A percentile compares a stretch with the other conserved stretches of the same genome.
These are phyloP conservation scores for Mrakiaceae sp. DNA, from an alignment of 1,284 basidiomycete genomes.

Conservation along the genomic window DNA sequence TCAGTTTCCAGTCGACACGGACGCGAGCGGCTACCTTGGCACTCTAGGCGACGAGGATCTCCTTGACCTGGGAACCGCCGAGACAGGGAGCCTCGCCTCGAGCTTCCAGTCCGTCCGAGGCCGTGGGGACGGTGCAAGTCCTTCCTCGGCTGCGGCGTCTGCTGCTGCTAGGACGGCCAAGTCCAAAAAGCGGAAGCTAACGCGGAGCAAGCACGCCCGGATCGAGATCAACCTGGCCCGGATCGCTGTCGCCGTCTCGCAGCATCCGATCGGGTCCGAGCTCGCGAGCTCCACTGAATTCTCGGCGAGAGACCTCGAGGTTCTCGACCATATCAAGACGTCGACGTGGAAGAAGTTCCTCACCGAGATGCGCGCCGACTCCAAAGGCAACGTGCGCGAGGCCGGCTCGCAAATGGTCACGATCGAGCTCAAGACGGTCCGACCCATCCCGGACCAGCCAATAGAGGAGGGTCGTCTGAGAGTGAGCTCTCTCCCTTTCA, in stretches of 20 bases:
- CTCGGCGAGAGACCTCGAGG: conserved; percentile 63
- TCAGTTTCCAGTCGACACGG: conserved; percentile 57
- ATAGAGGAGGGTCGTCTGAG: conserved; percentile 70
- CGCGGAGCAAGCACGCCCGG: conserved; percentile 62
- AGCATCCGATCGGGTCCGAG: conserved; percentile 11
- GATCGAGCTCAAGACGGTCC: conserved; percentile 62
- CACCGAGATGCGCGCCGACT: conserved; percentile 68
- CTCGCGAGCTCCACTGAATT: conserved; percentile 52
- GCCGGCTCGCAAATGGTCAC: conserved; percentile 88
- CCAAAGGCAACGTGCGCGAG: conserved; percentile 72
- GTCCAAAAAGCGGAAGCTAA: conserved; percentile 43
- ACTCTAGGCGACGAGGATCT: conserved; percentile 80
- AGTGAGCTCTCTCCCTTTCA: conserved; percentile 40
- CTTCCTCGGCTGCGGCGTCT: background rate
- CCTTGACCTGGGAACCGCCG: conserved; percentile 49
- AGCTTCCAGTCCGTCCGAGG: conserved; percentile 43
- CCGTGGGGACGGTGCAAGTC: conserved; percentile 5
- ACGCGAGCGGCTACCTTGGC: conserved; percentile 64
- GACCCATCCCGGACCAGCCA: conserved; percentile 52
- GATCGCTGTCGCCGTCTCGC: conserved; percentile 30
- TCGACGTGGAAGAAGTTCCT: conserved; percentile 98
- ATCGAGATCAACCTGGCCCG: conserved; percentile 70
- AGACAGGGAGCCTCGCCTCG: conserved; percentile 61
- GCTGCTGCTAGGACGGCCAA: no score
- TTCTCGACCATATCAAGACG: conserved; percentile 93